phyloP scores from a whole-genome alignment of 108 stramenopile species.

The Thalassiosira profunda region DNA sequence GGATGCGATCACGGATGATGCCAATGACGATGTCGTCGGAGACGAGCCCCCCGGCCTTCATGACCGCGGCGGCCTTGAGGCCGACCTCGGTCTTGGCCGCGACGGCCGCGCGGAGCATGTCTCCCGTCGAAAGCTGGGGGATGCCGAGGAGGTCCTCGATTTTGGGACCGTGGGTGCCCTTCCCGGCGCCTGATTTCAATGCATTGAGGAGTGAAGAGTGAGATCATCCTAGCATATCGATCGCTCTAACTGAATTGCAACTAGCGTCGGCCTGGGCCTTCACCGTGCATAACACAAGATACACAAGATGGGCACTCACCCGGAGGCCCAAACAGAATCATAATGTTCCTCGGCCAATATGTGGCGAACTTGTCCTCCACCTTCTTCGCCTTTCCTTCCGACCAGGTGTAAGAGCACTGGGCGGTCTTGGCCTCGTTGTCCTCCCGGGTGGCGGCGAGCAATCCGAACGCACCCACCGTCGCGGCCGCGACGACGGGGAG shows the following conservation, averaged over 20 bases:
- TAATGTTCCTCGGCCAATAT: conserved; percentile 94
- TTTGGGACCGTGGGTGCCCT: conserved; percentile 93
- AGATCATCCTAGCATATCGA: too few relatives aligned
- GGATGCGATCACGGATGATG: conserved; percentile 95
- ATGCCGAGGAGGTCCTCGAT: conserved; percentile 86
- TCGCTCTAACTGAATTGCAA: too few relatives aligned
- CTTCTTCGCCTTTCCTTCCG: conserved; percentile 41
- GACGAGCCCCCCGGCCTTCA: conserved; percentile 98
- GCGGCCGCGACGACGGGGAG: conserved; percentile 16
- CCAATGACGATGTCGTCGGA: conserved; percentile 97
- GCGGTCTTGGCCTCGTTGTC: conserved; percentile 8
- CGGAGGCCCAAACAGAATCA: conserved; percentile 65
- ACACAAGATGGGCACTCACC: background rate
- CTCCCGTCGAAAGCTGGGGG: conserved; percentile 95
- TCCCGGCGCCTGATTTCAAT: conserved; percentile 61
- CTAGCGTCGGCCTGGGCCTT: too few relatives aligned
- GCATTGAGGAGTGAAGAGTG: background rate
- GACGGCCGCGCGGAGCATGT: conserved; percentile 99
- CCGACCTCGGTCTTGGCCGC: conserved; percentile 95
- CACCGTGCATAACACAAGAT: too few relatives aligned
- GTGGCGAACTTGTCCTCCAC: conserved; percentile 85
- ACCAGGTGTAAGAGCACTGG: conserved; percentile 20
- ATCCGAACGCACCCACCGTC: background rate
- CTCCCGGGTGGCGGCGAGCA: conserved; percentile 4
- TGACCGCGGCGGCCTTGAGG: conserved; percentile 95